Evolutionary conservation across 2,329 filamentous ascomycete genomes (phyloP).

Genomic region (Apiospora saccharicola): DNA sequence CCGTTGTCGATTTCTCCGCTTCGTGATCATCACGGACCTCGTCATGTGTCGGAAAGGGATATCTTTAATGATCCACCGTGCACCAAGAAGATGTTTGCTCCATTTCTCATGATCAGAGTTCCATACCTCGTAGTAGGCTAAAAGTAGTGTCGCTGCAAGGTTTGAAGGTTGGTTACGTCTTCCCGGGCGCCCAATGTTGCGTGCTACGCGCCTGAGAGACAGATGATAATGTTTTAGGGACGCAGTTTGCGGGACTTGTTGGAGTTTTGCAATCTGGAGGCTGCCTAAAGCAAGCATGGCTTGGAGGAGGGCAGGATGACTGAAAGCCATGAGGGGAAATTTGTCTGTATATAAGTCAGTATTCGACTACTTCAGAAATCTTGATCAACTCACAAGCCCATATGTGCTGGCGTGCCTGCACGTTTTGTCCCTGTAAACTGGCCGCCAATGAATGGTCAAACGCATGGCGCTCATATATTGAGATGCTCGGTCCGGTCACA

Average conservation of each 20-base stretch:
- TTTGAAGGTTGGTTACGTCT: constrained; percentile 80
- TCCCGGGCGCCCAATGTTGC: constrained; percentile 73
- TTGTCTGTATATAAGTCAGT: constrained; percentile 60
- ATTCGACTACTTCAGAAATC: neutral
- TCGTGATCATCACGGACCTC: constrained; percentile 71
- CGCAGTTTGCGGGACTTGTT: constrained; percentile 75
- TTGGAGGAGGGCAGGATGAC: constrained; percentile 86
- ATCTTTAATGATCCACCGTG: constrained; percentile 81
- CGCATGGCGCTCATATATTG: constrained; percentile 84
- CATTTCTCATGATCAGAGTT: constrained; percentile 94
- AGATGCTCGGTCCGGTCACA: constrained; percentile 85
- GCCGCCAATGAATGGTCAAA: constrained; percentile 68
- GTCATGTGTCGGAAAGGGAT: constrained; percentile 81
- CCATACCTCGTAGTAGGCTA: constrained; percentile 95
- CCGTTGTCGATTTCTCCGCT: constrained; percentile 44
- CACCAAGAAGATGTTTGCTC: constrained; percentile 90
- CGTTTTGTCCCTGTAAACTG: constrained; percentile 66
- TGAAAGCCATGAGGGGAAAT: constrained; percentile 82
- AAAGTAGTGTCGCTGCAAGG: constrained; percentile 83
- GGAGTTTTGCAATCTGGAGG: constrained; percentile 85
- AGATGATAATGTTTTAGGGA: constrained; percentile 93
- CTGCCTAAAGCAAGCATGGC: constrained; percentile 88
- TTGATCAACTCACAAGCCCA: constrained; percentile 56
- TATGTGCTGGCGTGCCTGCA: constrained; percentile 69
- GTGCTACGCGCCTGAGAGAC: constrained; percentile 79